Evolutionary conservation across 805 yeast genomes (phyloP).

Genomic region (Maudiozyma barnettii): DNA sequence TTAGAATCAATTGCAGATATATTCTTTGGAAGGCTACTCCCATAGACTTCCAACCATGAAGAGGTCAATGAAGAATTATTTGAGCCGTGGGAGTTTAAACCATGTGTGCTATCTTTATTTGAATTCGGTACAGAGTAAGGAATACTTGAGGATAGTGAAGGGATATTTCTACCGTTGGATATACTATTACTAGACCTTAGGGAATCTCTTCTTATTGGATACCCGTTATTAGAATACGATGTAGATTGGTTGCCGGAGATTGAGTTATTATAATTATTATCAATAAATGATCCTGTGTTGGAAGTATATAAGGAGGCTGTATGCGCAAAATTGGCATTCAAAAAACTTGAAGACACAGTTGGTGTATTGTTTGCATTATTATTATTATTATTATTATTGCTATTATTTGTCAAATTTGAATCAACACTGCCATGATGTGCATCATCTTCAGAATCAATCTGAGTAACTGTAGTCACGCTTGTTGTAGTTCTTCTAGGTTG

Average conservation of each 20-base stretch:
- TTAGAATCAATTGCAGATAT: conserved; percentile 41
- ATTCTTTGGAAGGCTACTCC: conserved; percentile 33
- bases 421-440: conserved; percentile 4
- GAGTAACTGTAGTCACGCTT: conserved; percentile 25
- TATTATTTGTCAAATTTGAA: not conserved
- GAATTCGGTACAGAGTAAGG: conserved; percentile 72
- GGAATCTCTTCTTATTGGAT: conserved; percentile 25
- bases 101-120: conserved; percentile 21
- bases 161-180: conserved; percentile 19
- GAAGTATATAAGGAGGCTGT: conserved; percentile 25
- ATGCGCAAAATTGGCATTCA: conserved; percentile 29
- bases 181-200: conserved; percentile 8
- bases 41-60: conserved; percentile 28
- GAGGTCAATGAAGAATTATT: conserved; percentile 27
- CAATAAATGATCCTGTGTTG: conserved; percentile 14
- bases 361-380: conserved; percentile 1
- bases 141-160: conserved; percentile 47
- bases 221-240: not conserved
- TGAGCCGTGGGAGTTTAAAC: conserved; percentile 7
- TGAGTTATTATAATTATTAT: conserved; percentile 6
- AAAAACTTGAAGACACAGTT: conserved; percentile 24
- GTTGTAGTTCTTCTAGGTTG: conserved; percentile 12
- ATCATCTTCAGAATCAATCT: conserved; percentile 20
- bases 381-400: conserved; percentile 1
- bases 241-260: not conserved